Conservation (phyloP, 2,329 filamentous ascomycete genomes). For the Pyricularia sp. region DNA sequence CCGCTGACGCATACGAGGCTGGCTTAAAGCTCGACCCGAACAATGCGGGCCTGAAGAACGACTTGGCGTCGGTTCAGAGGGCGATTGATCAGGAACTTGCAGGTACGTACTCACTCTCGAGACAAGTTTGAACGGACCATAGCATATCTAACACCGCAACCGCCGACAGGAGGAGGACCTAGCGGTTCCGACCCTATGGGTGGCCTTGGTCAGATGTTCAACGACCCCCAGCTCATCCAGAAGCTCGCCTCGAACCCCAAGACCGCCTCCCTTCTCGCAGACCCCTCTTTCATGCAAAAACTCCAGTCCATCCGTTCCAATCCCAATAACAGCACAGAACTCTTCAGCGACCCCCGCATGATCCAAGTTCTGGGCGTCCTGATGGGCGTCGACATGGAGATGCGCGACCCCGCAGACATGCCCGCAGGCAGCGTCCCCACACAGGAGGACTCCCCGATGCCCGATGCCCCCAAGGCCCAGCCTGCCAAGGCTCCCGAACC, state of each 20-base stretch:
- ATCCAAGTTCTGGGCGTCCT: constrained; percentile 87
- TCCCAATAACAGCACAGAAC: constrained; percentile 62
- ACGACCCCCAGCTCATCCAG: constrained; percentile 74
- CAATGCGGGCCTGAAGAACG: constrained; percentile 87
- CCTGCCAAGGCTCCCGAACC: constrained; percentile 33
- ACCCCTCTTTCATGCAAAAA: constrained; percentile 81
- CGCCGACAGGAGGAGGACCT: constrained; percentile 13
- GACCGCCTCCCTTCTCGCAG: constrained; percentile 68
- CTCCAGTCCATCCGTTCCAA: constrained; percentile 70
- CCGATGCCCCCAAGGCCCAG: constrained; percentile 49
- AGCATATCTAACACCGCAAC: constrained; percentile 13
- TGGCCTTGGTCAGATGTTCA: constrained; percentile 86
- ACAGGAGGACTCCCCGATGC: constrained; percentile 67
- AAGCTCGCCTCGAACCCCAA: constrained; percentile 94
- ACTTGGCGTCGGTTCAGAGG: constrained; percentile 70
- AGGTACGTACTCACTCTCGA: constrained; percentile 8
- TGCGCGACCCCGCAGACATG: constrained; percentile 25
- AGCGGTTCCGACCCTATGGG: constrained; percentile 49
- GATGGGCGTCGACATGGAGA: constrained; percentile 85
- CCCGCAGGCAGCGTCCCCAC: constrained; percentile 7
- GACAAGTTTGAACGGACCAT: not conserved
- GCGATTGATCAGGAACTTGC: constrained; percentile 65
- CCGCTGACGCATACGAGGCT: constrained; percentile 82
- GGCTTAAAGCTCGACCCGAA: constrained; percentile 85
- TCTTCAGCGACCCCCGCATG: constrained; percentile 84